Evolutionary conservation across 352 stramenopile genomes (phyloP).

Genomic region (Pythium vanterpoolii): DNA sequence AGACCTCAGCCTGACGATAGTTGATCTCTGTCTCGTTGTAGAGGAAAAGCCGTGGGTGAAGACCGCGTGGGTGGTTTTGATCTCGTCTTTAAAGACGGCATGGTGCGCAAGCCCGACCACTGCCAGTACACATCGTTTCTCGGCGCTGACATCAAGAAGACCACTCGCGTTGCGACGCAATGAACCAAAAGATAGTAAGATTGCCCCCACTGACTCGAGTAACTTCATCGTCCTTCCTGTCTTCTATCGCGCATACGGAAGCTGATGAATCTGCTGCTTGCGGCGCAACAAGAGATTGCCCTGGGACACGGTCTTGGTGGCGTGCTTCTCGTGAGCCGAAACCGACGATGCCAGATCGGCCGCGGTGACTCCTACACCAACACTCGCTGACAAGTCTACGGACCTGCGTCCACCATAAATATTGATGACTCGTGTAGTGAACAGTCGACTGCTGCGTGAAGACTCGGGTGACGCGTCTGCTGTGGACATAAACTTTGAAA

Average conservation of each 20-base stretch:
- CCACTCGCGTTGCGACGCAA: neutral
- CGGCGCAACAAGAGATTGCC: conserved; percentile 28
- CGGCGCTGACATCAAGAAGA: conserved; percentile 52
- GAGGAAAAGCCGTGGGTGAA: conserved; percentile 30
- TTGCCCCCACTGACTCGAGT: neutral
- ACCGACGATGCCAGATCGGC: neutral
- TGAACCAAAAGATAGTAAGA: neutral
- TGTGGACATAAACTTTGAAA: neutral
- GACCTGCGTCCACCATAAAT: conserved; percentile 16
- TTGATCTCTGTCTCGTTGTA: too few relatives aligned
- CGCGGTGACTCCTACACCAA: neutral
- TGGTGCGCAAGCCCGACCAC: conserved; percentile 57
- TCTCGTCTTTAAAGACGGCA: conserved; percentile 72
- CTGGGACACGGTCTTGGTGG: conserved; percentile 17
- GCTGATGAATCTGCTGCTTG: conserved; percentile 24
- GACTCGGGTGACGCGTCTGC: neutral
- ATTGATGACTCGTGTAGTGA: conserved; percentile 20
- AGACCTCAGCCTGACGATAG: too few relatives aligned
- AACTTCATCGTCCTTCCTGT: neutral
- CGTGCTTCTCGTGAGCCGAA: neutral
- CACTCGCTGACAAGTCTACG: conserved; percentile 6
- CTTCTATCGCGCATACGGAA: neutral
- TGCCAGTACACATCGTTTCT: conserved; percentile 77
- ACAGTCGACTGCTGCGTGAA: conserved; percentile 7
- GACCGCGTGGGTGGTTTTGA: conserved; percentile 75